Conservation (phyloP, 345 rosid species). For the Iberis pinnata region DNA sequence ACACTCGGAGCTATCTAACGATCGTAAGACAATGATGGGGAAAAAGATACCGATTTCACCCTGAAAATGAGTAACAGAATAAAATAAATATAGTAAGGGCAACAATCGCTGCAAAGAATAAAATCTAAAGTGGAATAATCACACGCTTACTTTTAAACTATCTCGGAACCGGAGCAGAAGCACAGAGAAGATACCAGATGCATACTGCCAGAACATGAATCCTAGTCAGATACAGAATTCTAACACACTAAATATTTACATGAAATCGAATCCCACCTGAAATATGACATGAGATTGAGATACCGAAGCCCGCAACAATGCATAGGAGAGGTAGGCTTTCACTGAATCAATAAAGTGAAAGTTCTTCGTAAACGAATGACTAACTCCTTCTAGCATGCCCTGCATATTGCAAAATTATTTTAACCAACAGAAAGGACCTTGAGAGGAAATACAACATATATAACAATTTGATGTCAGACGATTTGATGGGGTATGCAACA, state of each 20-base stretch:
- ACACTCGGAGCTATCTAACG: slow-evolving; percentile 74
- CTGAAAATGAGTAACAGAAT: slow-evolving; percentile 38
- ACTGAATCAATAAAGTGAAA: slow-evolving; percentile 97
- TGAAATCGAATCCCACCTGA: slow-evolving; percentile 54
- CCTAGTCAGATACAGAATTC: slow-evolving; percentile 20
- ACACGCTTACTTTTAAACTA: slow-evolving; percentile 79
- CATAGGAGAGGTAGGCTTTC: slow-evolving; percentile 95
- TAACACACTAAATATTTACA: slow-evolving; percentile 12
- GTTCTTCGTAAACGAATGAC: slow-evolving; percentile 84
- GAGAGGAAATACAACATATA: slow-evolving; percentile 6
- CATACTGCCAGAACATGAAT: slow-evolving; percentile 63
- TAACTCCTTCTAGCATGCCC: slow-evolving; percentile 94
- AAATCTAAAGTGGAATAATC: slow-evolving; percentile 21
- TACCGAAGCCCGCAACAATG: slow-evolving; percentile 90
- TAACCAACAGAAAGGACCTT: slow-evolving; percentile 9
- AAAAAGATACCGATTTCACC: slow-evolving; percentile 95
- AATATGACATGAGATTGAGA: slow-evolving; percentile 81
- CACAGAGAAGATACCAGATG: slow-evolving; percentile 90
- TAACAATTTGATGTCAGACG: slow-evolving; percentile 4
- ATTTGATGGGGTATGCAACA: neutral
- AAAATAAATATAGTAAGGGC: neutral
- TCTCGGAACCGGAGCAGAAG: slow-evolving; percentile 86
- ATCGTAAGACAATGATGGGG: slow-evolving; percentile 83
- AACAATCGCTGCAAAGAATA: slow-evolving; percentile 7
- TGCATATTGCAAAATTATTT: slow-evolving; percentile 34